phyloP scores from a whole-genome alignment of 2,329 filamentous ascomycete genomes.

The Aureobasidium melanogenum region DNA sequence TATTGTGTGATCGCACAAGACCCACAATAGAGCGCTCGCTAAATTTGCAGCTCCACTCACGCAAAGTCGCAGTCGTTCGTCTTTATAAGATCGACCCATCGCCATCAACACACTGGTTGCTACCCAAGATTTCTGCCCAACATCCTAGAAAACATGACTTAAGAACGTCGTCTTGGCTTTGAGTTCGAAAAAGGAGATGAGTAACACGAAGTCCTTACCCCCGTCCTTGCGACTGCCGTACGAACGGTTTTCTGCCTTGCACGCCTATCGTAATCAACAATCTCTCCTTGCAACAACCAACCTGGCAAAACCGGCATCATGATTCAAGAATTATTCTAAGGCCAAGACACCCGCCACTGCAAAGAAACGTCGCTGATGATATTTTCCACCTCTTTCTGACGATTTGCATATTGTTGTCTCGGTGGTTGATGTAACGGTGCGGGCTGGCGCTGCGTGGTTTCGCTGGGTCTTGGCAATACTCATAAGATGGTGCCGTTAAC shows the following conservation, averaged over 20 bases:
- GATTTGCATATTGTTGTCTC: background rate
- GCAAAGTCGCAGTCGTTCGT: background rate
- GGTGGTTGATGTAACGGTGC: slow-evolving; percentile 5
- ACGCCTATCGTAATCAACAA: slow-evolving; percentile 10
- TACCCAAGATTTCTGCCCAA: background rate
- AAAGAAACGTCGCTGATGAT: slow-evolving; percentile 1
- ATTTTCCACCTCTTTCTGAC: background rate
- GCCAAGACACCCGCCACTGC: background rate
- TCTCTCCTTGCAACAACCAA: background rate
- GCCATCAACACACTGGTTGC: background rate
- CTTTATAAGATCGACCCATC: background rate
- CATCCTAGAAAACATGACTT: background rate
- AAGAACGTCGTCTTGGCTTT: slow-evolving; percentile 3
- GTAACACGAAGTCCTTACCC: background rate
- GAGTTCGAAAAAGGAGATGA: slow-evolving; percentile 4
- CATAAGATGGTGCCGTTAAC: slow-evolving; percentile 1
- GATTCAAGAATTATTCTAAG: background rate
- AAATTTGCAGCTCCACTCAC: background rate
- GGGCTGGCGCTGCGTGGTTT: slow-evolving; percentile 1
- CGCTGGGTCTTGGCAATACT: slow-evolving; percentile 8
- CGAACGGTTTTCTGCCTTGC: background rate
- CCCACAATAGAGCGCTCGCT: background rate
- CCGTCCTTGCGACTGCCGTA: background rate
- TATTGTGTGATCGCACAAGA: background rate
- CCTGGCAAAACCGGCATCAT: background rate